Percentiles rank a stretch among this genome's conserved stretches.
Evolutionary conservation across 805 yeast genomes (phyloP).

Genomic region (Sungouiella blattae): DNA sequence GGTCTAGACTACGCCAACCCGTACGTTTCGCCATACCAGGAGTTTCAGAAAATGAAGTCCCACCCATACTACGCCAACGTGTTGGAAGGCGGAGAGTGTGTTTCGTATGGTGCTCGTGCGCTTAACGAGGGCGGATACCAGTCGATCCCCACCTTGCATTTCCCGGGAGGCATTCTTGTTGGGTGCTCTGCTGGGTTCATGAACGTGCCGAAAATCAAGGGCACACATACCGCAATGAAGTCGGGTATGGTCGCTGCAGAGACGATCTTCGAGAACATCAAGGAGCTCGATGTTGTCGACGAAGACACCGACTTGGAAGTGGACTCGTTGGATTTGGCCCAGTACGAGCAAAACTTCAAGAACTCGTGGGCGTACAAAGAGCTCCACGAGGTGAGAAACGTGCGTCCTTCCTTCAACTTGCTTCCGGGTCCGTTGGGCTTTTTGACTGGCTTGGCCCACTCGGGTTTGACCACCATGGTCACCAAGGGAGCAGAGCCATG

Average conservation of each 20-base stretch:
- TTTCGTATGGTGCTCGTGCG: conserved; percentile 94
- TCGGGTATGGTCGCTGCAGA: conserved; percentile 96
- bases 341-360: conserved; percentile 63
- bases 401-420: conserved; percentile 84
- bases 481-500: conserved; percentile 82
- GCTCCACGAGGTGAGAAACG: conserved; percentile 78
- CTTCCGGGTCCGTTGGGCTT: conserved; percentile 53
- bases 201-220: conserved; percentile 97
- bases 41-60: conserved; percentile 89
- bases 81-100: conserved; percentile 84
- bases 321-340: conserved; percentile 44
- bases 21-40: conserved; percentile 91
- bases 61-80: conserved; percentile 80
- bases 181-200: conserved; percentile 97
- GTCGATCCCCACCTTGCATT: conserved; percentile 82
- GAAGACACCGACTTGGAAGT: conserved; percentile 39
- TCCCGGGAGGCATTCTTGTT: conserved; percentile 95
- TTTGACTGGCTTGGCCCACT: conserved; percentile 75
- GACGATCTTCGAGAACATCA: conserved; percentile 48
- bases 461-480: conserved; percentile 79
- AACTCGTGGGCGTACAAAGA: conserved; percentile 87
- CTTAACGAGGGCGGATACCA: conserved; percentile 96
- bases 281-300: conserved; percentile 45
- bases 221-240: conserved; percentile 97
- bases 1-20: conserved; percentile 96